Evolutionary conservation across 1,139 yeast species (phyloP), one percentile per base, ranked within the genome.

Genomic region (Protomyces gravidus): DNA sequence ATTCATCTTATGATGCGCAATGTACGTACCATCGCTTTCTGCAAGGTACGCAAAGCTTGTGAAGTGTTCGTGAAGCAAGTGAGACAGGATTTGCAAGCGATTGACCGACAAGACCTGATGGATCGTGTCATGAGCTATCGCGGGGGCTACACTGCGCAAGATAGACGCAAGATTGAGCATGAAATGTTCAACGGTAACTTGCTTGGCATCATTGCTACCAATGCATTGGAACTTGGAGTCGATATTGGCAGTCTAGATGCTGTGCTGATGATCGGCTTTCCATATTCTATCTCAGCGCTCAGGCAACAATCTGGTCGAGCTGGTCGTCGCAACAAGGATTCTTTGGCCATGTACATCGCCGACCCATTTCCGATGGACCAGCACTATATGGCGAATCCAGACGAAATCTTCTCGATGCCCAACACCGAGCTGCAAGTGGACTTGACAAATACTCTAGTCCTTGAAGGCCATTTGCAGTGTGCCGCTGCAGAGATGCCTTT

Each of bases 241-340:
- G 98, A 92, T 75, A 85, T 92, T 64, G 95, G 97, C 50, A 87
- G 86, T 25, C 75, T 92, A 57, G 98, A 92, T 72, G 89, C 95
- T 0, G 97, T 90, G 0, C 74, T 92, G 1, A 82, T 89, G 71
- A 89, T 95, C 67, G 97, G 97, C 0, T 94, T 92, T 65, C 98
- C 98, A 0, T 75, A 82, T 45, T 86, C 95, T 63, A 79, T 89
- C 62, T 85, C 94, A 63, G 89, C 89, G 64, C 79, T 92, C 68
- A 89, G 92, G 66, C 99, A 92, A 71, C 98, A 92, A 68, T 85
- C 94, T 75, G 99, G 98, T 39, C 78, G 98, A 67, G 97, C 96
- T 0, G 98, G 98, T 13, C 76, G 97, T 69, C 81, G 96, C 61
- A 80, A 80, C 52, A 78, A 78, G 55, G 85, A 84, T 61, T 85